These are phyloP conservation scores for Knufia petricola DNA, from an alignment of 2,329 filamentous ascomycete genomes.

Conservation along the genomic window DNA sequence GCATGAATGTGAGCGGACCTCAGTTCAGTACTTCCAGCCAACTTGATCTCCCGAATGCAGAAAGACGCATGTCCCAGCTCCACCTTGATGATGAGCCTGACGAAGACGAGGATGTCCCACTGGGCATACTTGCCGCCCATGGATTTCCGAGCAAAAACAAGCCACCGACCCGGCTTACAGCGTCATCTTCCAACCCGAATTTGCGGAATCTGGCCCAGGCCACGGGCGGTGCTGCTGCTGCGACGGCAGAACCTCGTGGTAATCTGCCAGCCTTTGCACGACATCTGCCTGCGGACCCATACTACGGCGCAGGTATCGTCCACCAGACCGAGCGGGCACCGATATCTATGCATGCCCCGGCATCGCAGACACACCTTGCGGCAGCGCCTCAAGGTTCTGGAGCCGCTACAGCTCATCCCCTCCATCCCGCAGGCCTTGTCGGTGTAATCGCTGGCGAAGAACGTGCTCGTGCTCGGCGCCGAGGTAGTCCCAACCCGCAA, in stretches of 20 bases:
- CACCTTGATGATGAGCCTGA: constrained; percentile 42
- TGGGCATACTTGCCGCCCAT: constrained; percentile 79
- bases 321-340: constrained; percentile 65
- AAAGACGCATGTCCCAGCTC: constrained; percentile 28
- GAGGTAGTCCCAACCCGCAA: constrained; percentile 62
- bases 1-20: constrained; percentile 8
- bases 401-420: constrained; percentile 20
- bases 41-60: constrained; percentile 24
- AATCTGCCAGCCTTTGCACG: constrained; percentile 73
- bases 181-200: constrained; percentile 61
- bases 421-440: constrained; percentile 67
- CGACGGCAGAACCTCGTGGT: constrained; percentile 38
- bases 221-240: constrained; percentile 48
- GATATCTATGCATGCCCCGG: constrained; percentile 52
- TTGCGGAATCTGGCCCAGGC: constrained; percentile 34
- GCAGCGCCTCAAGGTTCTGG: constrained; percentile 10
- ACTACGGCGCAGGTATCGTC: constrained; percentile 67
- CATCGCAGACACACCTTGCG: constrained; percentile 1
- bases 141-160: constrained; percentile 74
- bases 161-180: constrained; percentile 58
- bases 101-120: constrained; percentile 77
- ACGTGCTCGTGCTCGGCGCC: constrained; percentile 63
- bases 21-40: constrained; percentile 11
- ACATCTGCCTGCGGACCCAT: constrained; percentile 74
- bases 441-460: constrained; percentile 84